Conservation (phyloP, 345 rosid species). For the Pugionium dolabratum region DNA sequence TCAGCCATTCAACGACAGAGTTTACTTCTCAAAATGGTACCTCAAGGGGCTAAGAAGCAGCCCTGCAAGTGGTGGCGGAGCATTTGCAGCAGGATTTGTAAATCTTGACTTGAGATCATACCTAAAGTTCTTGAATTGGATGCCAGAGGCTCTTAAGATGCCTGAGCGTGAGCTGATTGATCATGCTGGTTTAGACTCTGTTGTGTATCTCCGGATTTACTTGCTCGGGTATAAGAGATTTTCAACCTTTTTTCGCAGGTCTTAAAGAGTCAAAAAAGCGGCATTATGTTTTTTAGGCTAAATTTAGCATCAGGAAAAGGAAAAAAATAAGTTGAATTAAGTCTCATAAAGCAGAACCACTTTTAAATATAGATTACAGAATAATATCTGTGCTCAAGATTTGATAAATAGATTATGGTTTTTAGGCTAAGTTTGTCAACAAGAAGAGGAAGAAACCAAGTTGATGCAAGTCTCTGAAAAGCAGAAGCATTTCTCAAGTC, state of each 20-base stretch:
- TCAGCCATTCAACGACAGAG: conserved; percentile 94
- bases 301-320: conserved; percentile 4
- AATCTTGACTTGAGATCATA: conserved; percentile 73
- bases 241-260: background rate
- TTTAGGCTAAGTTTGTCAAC: background rate
- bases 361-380: background rate
- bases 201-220: conserved; percentile 88
- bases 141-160: conserved; percentile 91
- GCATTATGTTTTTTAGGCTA: conserved; percentile 11
- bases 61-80: conserved; percentile 60
- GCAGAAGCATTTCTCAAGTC: background rate
- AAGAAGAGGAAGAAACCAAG: too few species aligned
- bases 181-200: conserved; percentile 97
- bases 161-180: conserved; percentile 95
- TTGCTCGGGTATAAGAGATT: conserved; percentile 62
- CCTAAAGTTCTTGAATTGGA: conserved; percentile 80
- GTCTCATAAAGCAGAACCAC: background rate
- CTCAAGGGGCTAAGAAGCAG: conserved; percentile 75
- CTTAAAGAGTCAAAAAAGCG: background rate
- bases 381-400: background rate
- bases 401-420: background rate
- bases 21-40: conserved; percentile 80
- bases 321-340: background rate
- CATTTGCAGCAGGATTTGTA: conserved; percentile 57
- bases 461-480: background rate